Conservation (phyloP, 1,139 yeast genomes). For the Diutina ranongensis region DNA sequence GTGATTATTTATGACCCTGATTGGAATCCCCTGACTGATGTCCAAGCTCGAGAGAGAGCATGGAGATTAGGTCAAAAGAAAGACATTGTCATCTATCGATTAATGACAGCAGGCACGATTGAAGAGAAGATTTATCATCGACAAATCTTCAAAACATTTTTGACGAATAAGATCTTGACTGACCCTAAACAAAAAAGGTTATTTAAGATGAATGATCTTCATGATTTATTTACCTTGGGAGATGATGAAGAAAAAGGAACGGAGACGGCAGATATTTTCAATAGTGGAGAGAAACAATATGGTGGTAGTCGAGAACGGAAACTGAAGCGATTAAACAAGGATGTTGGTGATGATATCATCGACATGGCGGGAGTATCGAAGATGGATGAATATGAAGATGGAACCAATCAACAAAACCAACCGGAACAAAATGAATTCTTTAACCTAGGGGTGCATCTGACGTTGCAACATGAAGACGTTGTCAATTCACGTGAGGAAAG, state of each 20-base stretch:
- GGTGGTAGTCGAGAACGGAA: conserved; percentile 19
- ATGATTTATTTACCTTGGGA: conserved; percentile 79
- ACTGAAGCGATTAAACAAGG: conserved; percentile 14
- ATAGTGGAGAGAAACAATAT: conserved; percentile 35
- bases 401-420: neutral
- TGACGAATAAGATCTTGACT: conserved; percentile 85
- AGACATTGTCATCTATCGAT: conserved; percentile 84
- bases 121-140: conserved; percentile 96
- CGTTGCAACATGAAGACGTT: conserved; percentile 1
- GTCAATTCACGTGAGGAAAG: neutral
- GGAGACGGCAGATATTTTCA: conserved; percentile 53
- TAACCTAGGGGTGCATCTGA: neutral
- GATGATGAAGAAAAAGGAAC: conserved; percentile 60
- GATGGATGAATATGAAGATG: neutral
- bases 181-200: conserved; percentile 93
- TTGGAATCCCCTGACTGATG: conserved; percentile 97
- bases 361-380: neutral
- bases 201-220: conserved; percentile 84
- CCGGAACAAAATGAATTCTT: neutral
- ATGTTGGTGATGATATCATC: conserved; percentile 11
- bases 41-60: conserved; percentile 94
- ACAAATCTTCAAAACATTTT: conserved; percentile 88
- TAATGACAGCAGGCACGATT: conserved; percentile 91
- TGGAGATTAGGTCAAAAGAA: conserved; percentile 95
- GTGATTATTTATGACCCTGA: conserved; percentile 95